Evolutionary conservation across 805 yeast species (phyloP).

Genomic region (Scheffersomyces ergatensis): DNA sequence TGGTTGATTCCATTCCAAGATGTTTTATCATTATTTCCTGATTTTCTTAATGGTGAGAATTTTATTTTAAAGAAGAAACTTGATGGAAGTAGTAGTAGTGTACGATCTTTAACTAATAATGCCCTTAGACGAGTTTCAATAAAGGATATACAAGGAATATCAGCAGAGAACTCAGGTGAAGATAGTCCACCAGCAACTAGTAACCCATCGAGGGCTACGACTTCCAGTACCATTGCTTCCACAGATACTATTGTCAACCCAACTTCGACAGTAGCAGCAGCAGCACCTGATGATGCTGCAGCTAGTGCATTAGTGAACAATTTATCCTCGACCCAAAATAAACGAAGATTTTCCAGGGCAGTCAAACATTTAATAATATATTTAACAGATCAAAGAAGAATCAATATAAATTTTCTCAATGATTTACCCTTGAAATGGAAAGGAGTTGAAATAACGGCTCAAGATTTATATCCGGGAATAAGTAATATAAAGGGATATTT

Average conservation of each 20-base stretch:
- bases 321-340: conserved; percentile 2
- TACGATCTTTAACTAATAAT: conserved; percentile 6
- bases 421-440: conserved; percentile 44
- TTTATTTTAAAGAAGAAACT: background rate
- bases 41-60: conserved; percentile 28
- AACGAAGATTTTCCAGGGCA: conserved; percentile 30
- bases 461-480: conserved; percentile 38
- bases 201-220: background rate
- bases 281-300: conserved; percentile 4
- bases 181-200: conserved; percentile 1
- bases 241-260: too few relatives aligned
- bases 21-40: conserved; percentile 36
- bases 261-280: too few relatives aligned
- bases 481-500: conserved; percentile 19
- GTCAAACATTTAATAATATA: conserved; percentile 43
- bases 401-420: conserved; percentile 37
- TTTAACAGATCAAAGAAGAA: conserved; percentile 53
- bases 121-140: conserved; percentile 16
- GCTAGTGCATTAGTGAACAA: conserved; percentile 1
- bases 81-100: background rate
- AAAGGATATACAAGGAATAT: conserved; percentile 14
- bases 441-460: conserved; percentile 39
- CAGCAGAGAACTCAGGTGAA: conserved; percentile 5
- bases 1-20: conserved; percentile 38
- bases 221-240: background rate